Percentiles rank a stretch among this genome's conserved stretches.
These are phyloP conservation scores for Phyllosticta citribraziliensis DNA, from an alignment of 2,329 filamentous ascomycete genomes.

Conservation along the genomic window DNA sequence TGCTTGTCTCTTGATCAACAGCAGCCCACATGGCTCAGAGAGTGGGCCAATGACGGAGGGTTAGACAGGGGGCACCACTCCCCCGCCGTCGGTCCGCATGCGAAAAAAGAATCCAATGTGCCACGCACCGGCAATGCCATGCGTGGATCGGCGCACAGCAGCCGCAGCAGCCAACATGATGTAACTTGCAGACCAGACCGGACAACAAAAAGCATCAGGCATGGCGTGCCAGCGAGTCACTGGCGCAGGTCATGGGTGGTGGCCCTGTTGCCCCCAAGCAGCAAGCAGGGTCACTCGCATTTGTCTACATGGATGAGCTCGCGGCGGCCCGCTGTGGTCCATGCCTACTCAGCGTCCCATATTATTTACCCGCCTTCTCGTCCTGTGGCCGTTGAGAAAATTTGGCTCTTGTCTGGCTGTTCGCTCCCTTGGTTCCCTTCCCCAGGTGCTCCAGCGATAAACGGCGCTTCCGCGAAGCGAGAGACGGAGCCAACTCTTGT, in stretches of 20 bases:
- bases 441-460: background rate
- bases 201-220: background rate
- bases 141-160: background rate
- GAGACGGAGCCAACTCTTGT: background rate
- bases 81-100: background rate
- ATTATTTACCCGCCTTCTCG: background rate
- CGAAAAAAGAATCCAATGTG: background rate
- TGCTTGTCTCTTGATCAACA: background rate
- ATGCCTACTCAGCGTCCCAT: background rate
- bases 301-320: background rate
- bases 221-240: background rate
- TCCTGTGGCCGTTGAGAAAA: background rate
- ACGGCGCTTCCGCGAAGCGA: background rate
- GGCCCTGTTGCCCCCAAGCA: background rate
- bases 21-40: background rate
- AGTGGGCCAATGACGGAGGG: background rate
- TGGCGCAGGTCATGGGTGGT: conserved; percentile 7
- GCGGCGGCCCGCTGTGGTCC: background rate
- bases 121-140: background rate
- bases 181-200: background rate
- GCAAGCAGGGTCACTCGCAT: background rate
- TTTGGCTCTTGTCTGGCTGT: background rate
- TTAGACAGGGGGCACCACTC: background rate
- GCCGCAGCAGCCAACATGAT: background rate
- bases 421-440: background rate